phyloP scores from a whole-genome alignment of 805 yeast species.

The Spathaspora boniae region DNA sequence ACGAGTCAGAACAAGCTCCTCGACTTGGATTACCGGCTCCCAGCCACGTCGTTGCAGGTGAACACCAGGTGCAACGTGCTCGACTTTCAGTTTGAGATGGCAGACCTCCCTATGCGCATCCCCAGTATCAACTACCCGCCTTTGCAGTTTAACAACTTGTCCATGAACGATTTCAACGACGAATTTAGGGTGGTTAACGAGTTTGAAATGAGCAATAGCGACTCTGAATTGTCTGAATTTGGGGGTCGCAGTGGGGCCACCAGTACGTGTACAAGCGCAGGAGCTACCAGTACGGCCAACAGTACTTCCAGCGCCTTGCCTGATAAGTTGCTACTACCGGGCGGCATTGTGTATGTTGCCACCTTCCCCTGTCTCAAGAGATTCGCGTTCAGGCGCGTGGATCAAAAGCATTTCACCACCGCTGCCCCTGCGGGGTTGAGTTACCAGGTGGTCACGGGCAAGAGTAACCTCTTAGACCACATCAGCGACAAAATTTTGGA shows the following conservation, averaged over 20 bases:
- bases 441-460: conserved; percentile 8
- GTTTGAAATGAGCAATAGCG: conserved; percentile 6
- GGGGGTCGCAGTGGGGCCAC: too few species aligned
- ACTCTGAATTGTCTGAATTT: background rate
- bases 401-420: background rate
- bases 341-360: background rate
- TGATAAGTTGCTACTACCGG: too few species aligned
- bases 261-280: background rate
- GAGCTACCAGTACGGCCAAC: background rate
- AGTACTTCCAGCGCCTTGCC: background rate
- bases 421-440: conserved; percentile 6
- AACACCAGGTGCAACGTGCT: conserved; percentile 5
- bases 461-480: conserved; percentile 9
- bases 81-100: conserved; percentile 23
- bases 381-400: background rate
- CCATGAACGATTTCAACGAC: conserved; percentile 16
- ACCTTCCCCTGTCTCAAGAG: background rate
- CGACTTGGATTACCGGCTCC: conserved; percentile 22
- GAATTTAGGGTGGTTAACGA: conserved; percentile 14
- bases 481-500: conserved; percentile 7
- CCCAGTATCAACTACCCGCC: conserved; percentile 20
- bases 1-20: conserved; percentile 24
- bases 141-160: conserved; percentile 19
- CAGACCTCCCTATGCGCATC: conserved; percentile 17
- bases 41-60: conserved; percentile 16